These are phyloP conservation scores for Cryptococcus sp. DNA, from an alignment of 1,284 basidiomycete species.

Conservation along the genomic window DNA sequence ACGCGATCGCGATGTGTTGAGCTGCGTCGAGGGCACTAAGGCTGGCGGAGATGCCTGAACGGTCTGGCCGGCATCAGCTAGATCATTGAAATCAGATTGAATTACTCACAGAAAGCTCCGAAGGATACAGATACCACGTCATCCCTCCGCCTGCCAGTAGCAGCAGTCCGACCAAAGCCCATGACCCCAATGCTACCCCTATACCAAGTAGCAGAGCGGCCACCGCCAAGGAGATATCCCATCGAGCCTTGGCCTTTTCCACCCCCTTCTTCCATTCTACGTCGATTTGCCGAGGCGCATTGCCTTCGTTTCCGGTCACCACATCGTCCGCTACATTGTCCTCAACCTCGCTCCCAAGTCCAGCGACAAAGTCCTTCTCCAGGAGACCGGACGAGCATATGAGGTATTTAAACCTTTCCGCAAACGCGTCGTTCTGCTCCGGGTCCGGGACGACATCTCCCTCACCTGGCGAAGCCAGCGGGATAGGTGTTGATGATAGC, in stretches of 20 bases:
- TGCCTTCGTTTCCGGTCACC: not conserved
- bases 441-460: not conserved
- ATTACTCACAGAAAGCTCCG: too few relatives aligned
- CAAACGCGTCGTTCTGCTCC: slow-evolving; percentile 26
- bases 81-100: too few relatives aligned
- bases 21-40: slow-evolving; percentile 9
- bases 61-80: not conserved
- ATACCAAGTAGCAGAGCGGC: slow-evolving; percentile 8
- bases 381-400: slow-evolving; percentile 45
- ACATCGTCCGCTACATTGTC: not conserved
- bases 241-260: slow-evolving; percentile 9
- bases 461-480: slow-evolving; percentile 4
- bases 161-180: not conserved
- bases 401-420: slow-evolving; percentile 47
- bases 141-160: too few relatives aligned
- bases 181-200: slow-evolving; percentile 2
- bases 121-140: too few relatives aligned
- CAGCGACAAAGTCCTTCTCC: slow-evolving; percentile 41
- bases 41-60: slow-evolving; percentile 4
- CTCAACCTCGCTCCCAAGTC: slow-evolving; percentile 10
- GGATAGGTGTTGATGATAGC: not conserved
- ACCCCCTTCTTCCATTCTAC: not conserved
- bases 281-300: not conserved
- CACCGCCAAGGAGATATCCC: slow-evolving; percentile 28
- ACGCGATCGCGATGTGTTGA: slow-evolving; percentile 25